Percentiles rank a stretch among this genome's conserved stretches.
Evolutionary conservation across 225 moss, liverwort and hornwort species (phyloP).

Genomic region (Anthoceros angustus): DNA sequence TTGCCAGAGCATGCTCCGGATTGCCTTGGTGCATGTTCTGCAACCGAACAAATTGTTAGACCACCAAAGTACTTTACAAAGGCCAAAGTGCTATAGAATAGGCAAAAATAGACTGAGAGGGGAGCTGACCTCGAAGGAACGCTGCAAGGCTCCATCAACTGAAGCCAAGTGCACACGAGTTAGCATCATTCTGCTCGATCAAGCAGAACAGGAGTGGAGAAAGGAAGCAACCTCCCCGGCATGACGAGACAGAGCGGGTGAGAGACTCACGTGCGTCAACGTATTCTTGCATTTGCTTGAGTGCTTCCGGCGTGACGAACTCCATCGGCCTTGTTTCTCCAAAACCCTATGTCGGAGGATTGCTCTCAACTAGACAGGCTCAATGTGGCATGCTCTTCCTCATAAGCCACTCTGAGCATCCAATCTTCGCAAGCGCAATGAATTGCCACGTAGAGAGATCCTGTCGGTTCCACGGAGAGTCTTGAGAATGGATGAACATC

Average conservation of each 20-base stretch:
- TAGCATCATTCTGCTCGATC: not conserved
- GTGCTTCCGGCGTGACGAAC: constrained; percentile 5
- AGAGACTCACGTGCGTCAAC: constrained; percentile 23
- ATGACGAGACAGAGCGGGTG: constrained; percentile 2
- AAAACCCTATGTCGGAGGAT: no score
- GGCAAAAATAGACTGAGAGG: not conserved
- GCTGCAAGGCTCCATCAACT: not conserved
- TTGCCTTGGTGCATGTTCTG: constrained; percentile 65
- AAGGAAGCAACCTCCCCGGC: not conserved
- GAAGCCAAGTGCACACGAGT: not conserved
- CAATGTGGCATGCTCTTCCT: no score
- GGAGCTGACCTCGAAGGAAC: not conserved
- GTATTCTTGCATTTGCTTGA: constrained; percentile 31
- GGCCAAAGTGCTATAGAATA: not conserved
- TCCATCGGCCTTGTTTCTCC: constrained; percentile 6
- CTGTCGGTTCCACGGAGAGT: no score
- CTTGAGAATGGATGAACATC: no score
- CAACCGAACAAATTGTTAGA: constrained; percentile 3
- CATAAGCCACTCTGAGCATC: no score
- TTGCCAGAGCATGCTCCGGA: constrained; percentile 42
- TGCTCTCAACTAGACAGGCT: no score
- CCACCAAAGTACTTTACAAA: not conserved
- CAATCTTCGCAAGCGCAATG: no score
- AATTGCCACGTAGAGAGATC: no score
- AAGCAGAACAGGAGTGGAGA: not conserved